Evolutionary conservation across 169 alveolate genomes (phyloP), one percentile per base, ranked within the genome.

Genomic region (Plasmodium coatneyi): DNA sequence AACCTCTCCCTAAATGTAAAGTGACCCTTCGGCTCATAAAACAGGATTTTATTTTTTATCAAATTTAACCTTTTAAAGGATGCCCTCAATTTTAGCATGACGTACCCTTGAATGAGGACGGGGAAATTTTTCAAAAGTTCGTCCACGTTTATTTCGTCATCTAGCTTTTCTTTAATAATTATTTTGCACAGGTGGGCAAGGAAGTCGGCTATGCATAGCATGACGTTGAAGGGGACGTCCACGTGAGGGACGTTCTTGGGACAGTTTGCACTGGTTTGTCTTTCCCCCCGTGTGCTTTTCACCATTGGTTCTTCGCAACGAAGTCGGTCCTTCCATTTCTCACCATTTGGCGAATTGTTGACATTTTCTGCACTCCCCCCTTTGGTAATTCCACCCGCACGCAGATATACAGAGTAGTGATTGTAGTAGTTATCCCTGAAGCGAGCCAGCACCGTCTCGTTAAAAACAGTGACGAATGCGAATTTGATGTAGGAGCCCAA

Each of bases 161-260:
- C 84, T 16, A 81, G 54, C 2, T 91, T 70, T 70, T 91, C 95
- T 78, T 80, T 80, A 28, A 81, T 71, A 32, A 91, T 56, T 12
- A 91, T 80, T 91, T 91, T 91, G 46, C 80, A 91, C 36, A 91
- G 43, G 22, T 16, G 83, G 49, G 34, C 46, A 22, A 91, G 54
- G 72, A 78, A 91, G 49, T 91, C 95, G 41, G 92, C 56, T 80
- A 91, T 71, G 76, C 95, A 91, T 56, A 91, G 32, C 70, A 91
- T 30, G 19, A 91, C 78, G 43, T 54, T 70, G 46, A 81, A 32
- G 22, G 95, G 92, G 3, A 91, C 12, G 54, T 91, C 95, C 74
- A 91, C 19, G 74, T 81, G 81, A 9, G 19, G 19, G 49, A 7
- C 4, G 39, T 70, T 86, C 32, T 54, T 32, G 5, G 30, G 32